Percentiles rank a stretch among this genome's conserved stretches.
These are phyloP conservation scores for Mycena polygramma DNA, from an alignment of 768 basidiomycete genomes.

Conservation along the genomic window DNA sequence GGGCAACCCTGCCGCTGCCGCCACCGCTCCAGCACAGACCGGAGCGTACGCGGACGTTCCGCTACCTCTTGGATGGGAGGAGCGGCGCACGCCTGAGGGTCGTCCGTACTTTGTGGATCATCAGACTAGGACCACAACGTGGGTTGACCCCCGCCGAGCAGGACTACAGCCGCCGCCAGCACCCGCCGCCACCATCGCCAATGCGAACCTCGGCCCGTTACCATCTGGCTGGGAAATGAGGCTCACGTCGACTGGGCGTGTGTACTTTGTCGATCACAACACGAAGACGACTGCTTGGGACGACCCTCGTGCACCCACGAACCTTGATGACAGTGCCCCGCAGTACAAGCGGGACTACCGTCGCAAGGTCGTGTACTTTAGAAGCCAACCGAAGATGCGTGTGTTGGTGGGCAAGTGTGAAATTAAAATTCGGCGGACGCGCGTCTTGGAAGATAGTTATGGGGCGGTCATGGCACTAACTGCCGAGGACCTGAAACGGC, in stretches of 20 bases:
- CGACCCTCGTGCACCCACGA: conserved; percentile 87
- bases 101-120: conserved; percentile 76
- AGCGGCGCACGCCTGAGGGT: conserved; percentile 90
- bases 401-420: conserved; percentile 86
- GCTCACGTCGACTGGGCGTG: conserved; percentile 83
- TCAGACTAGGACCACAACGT: conserved; percentile 91
- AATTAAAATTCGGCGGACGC: conserved; percentile 82
- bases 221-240: conserved; percentile 98
- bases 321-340: conserved; percentile 89
- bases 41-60: conserved; percentile 72
- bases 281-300: conserved; percentile 94
- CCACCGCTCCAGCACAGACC: conserved; percentile 46
- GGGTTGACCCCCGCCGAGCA: conserved; percentile 85
- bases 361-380: conserved; percentile 93
- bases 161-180: conserved; percentile 65
- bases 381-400: conserved; percentile 89
- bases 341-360: conserved; percentile 96
- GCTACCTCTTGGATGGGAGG: conserved; percentile 93
- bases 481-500: conserved; percentile 77
- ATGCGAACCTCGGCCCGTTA: conserved; percentile 80
- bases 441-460: conserved; percentile 91
- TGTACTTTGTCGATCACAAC: conserved; percentile 96
- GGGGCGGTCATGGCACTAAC: conserved; percentile 85
- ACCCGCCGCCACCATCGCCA: conserved; percentile 61
- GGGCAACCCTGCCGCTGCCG: conserved; percentile 22